Conservation (phyloP, 331 rosid genomes). For the Quercus tomentella region DNA sequence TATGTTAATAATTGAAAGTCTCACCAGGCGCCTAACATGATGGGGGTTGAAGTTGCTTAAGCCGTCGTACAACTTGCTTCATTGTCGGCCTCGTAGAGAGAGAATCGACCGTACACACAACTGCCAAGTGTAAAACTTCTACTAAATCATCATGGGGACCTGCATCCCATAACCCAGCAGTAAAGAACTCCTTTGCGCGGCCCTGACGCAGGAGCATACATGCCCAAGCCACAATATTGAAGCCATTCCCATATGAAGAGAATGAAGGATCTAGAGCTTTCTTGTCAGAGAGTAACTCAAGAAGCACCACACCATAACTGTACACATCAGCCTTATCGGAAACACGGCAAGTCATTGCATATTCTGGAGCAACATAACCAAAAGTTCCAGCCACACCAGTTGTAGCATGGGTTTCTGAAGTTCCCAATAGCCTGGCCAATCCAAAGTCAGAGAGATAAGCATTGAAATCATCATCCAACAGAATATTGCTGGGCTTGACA, state of each 20-base stretch:
- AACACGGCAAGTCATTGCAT: slow-evolving; percentile 96
- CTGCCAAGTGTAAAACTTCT: slow-evolving; percentile 81
- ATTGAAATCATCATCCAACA: slow-evolving; percentile 75
- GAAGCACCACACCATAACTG: slow-evolving; percentile 96
- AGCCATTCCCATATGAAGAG: slow-evolving; percentile 80
- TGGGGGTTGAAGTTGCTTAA: slow-evolving; percentile 91
- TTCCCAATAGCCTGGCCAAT: slow-evolving; percentile 87
- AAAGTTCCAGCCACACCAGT: slow-evolving; percentile 98
- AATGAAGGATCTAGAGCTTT: slow-evolving; percentile 91
- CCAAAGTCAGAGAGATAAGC: slow-evolving; percentile 94
- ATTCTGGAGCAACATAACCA: slow-evolving; percentile 96
- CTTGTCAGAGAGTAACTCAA: slow-evolving; percentile 89
- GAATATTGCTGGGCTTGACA: slow-evolving; percentile 90
- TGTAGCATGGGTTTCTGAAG: slow-evolving; percentile 95
- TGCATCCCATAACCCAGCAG: slow-evolving; percentile 82
- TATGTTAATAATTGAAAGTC: slow-evolving; percentile 29
- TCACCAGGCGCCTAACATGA: slow-evolving; percentile 49
- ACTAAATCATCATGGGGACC: slow-evolving; percentile 84
- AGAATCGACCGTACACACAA: slow-evolving; percentile 83
- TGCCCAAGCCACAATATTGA: slow-evolving; percentile 90
- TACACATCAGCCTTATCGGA: slow-evolving; percentile 94
- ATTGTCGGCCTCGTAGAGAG: slow-evolving; percentile 88
- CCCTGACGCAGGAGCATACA: slow-evolving; percentile 87
- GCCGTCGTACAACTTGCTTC: slow-evolving; percentile 85
- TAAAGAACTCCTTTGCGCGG: slow-evolving; percentile 76